These are phyloP conservation scores for Boletus sensibilis DNA, from an alignment of 768 basidiomycete species.

Conservation along the genomic window DNA sequence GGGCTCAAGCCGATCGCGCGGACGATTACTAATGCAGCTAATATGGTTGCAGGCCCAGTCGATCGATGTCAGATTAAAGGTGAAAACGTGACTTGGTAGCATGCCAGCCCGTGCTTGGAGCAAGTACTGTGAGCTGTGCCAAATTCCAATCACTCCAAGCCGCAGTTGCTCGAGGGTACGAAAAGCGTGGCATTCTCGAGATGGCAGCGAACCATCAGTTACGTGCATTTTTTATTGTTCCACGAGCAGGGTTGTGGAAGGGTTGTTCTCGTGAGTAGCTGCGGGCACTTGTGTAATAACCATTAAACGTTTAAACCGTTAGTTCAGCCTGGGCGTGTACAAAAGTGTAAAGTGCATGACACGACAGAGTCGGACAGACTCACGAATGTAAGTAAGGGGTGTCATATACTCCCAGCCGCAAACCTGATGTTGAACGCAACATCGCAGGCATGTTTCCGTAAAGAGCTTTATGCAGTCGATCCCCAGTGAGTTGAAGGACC, in stretches of 20 bases:
- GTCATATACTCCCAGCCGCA: conserved; percentile 6
- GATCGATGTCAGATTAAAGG: background rate
- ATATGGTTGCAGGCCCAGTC: background rate
- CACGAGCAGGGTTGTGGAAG: conserved; percentile 19
- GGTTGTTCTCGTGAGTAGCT: background rate
- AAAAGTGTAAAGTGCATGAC: background rate
- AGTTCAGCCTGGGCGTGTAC: background rate
- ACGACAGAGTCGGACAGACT: conserved; percentile 1
- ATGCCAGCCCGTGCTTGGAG: background rate
- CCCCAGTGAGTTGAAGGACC: conserved; percentile 49
- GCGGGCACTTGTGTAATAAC: conserved; percentile 1
- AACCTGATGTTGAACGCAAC: conserved; percentile 3
- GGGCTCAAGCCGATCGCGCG: background rate
- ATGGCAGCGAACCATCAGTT: background rate
- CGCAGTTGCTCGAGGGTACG: background rate
- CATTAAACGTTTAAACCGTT: background rate
- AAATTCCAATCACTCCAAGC: background rate
- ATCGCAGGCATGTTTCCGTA: conserved; percentile 21
- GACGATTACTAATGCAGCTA: background rate
- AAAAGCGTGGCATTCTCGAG: background rate
- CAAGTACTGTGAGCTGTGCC: background rate
- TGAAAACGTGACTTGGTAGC: background rate
- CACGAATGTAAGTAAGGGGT: conserved; percentile 12
- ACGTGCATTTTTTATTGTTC: conserved; percentile 12
- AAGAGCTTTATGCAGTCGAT: conserved; percentile 39